Conservation (phyloP, 306 rosid species). For the Cucurbita argyrosperma region DNA sequence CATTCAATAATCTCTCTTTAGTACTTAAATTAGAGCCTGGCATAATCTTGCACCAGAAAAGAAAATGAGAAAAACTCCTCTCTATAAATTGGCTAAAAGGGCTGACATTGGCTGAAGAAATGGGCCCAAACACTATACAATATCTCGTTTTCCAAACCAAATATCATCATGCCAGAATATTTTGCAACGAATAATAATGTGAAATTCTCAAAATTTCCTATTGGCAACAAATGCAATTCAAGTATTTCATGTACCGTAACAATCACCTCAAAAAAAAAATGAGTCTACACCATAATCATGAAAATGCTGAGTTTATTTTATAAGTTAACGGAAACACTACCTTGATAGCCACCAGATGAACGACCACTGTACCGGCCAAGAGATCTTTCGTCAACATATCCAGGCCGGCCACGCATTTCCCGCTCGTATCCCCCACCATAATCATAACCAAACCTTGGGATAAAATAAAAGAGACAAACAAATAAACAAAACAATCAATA, state of each 20-base stretch:
- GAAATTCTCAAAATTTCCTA: not conserved
- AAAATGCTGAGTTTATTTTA: not conserved
- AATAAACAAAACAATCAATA: not conserved
- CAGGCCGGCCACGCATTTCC: slow-evolving; percentile 65
- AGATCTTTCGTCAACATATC: slow-evolving; percentile 61
- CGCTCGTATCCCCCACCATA: slow-evolving; percentile 72
- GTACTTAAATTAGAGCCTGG: not conserved
- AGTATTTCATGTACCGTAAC: not conserved
- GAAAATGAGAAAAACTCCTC: not conserved
- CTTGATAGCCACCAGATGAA: slow-evolving; percentile 47
- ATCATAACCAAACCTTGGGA: slow-evolving; percentile 63
- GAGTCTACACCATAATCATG: not conserved
- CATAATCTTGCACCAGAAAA: not conserved
- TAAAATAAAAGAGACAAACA: not conserved
- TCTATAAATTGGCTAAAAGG: not conserved
- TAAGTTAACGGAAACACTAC: slow-evolving; percentile 42
- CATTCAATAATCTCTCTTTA: not conserved
- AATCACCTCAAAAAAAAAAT: not conserved
- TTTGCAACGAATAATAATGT: not conserved
- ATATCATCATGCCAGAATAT: not conserved
- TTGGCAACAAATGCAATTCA: not conserved
- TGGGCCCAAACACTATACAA: not conserved
- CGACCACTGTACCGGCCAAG: slow-evolving; percentile 73
- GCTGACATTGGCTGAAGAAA: not conserved
- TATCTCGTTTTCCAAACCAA: not conserved